Evolutionary conservation across 495 filamentous ascomycete genomes (phyloP).

Genomic region (Lepraria neglecta): DNA sequence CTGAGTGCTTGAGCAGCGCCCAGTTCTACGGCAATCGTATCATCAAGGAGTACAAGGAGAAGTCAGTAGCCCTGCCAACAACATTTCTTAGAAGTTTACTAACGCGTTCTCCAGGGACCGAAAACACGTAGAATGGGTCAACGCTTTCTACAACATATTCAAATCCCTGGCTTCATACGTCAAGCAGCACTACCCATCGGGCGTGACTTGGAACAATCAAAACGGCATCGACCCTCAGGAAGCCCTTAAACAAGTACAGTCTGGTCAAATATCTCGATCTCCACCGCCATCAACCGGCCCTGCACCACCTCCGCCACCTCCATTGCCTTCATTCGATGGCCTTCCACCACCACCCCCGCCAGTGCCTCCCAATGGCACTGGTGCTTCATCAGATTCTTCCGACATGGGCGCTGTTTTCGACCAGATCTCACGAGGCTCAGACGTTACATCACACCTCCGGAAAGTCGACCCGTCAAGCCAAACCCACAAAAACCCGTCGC

Average conservation of each 20-base stretch:
- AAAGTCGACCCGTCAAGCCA: constrained; percentile 93
- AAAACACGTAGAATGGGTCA: constrained; percentile 76
- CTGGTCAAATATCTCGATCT: constrained; percentile 35
- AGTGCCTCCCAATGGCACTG: constrained; percentile 44
- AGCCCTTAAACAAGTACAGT: constrained; percentile 56
- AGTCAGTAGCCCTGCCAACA: constrained; percentile 49
- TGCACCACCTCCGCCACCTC: constrained; percentile 52
- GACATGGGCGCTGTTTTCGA: constrained; percentile 83
- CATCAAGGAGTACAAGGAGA: constrained; percentile 81
- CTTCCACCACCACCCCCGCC: constrained; percentile 83
- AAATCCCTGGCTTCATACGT: constrained; percentile 72
- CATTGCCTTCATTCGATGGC: constrained; percentile 43
- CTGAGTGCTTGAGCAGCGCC: constrained; percentile 68
- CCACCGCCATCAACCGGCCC: constrained; percentile 36
- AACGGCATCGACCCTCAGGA: constrained; percentile 67
- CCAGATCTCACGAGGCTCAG: constrained; percentile 80
- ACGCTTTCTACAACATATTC: constrained; percentile 82
- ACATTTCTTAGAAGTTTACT: background rate
- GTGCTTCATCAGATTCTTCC: constrained; percentile 29
- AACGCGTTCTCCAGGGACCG: constrained; percentile 49
- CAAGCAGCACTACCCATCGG: constrained; percentile 68
- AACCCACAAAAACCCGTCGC: constrained; percentile 97
- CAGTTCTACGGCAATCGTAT: constrained; percentile 91
- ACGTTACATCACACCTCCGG: constrained; percentile 75
- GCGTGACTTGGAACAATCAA: constrained; percentile 81